phyloP scores from a whole-genome alignment of 176 grass and related monocot species.

The Aegilops speltoides region DNA sequence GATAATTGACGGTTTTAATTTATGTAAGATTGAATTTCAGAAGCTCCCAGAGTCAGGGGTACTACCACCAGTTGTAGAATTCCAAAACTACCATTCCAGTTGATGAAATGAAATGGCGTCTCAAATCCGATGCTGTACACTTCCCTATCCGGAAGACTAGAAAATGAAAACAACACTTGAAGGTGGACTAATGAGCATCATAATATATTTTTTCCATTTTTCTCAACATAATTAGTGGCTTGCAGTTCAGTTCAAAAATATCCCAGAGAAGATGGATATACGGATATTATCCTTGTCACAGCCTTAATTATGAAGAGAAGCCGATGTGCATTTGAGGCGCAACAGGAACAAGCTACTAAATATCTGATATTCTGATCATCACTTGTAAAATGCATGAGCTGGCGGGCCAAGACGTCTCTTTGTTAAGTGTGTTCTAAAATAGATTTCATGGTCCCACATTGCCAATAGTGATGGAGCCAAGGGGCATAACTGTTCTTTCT shows the following conservation, averaged over 20 bases:
- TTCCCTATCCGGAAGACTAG: background rate
- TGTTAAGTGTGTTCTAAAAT: constrained; percentile 42
- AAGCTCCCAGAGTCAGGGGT: background rate
- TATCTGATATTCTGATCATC: background rate
- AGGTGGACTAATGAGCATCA: background rate
- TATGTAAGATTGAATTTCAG: too few species aligned
- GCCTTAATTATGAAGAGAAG: background rate
- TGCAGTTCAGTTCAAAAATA: too few species aligned
- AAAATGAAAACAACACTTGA: background rate
- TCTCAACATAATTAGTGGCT: too few species aligned
- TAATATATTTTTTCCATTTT: background rate
- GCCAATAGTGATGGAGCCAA: background rate
- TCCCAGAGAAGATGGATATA: background rate
- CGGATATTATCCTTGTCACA: constrained; percentile 3
- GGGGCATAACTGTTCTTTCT: background rate
- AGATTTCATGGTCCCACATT: constrained; percentile 30
- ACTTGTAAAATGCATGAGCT: constrained; percentile 35
- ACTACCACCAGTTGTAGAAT: background rate
- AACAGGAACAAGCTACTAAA: constrained; percentile 29
- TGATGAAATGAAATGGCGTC: background rate
- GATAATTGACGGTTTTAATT: background rate
- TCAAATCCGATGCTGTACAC: background rate
- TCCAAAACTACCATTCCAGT: background rate
- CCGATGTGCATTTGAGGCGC: constrained; percentile 17
- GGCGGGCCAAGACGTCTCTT: background rate